These are phyloP conservation scores for Myriosclerotinia duriaeana DNA, from an alignment of 2,329 filamentous ascomycete genomes.

Conservation along the genomic window DNA sequence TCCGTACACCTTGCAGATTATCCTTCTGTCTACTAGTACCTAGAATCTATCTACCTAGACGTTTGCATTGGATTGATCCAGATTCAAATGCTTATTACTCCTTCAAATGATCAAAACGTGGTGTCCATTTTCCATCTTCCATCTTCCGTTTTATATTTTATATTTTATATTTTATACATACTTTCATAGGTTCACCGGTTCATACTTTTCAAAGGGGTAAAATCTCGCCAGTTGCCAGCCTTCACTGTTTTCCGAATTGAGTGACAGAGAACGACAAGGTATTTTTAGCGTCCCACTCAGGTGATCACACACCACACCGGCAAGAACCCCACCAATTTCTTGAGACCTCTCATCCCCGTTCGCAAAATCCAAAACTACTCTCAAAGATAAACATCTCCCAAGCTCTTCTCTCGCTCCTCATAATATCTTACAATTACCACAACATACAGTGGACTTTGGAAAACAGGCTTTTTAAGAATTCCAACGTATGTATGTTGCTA, in stretches of 20 bases:
- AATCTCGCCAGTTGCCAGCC: slow-evolving; percentile 13
- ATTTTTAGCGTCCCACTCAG: slow-evolving; percentile 23
- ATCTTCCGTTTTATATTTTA: too few species aligned
- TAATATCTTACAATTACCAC: slow-evolving; percentile 19
- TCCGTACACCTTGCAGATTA: neutral
- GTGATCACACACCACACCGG: slow-evolving; percentile 25
- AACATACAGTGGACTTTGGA: slow-evolving; percentile 6
- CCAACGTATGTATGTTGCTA: slow-evolving; percentile 11
- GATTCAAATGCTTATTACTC: too few species aligned
- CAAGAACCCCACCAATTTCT: slow-evolving; percentile 28
- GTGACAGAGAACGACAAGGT: slow-evolving; percentile 13
- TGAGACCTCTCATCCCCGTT: slow-evolving; percentile 20
- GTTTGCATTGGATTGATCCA: too few species aligned
- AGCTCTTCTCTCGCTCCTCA: slow-evolving; percentile 16
- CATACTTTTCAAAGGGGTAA: slow-evolving; percentile 13
- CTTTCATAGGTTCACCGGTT: too few species aligned
- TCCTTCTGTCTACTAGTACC: slow-evolving; percentile 10
- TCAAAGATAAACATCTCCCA: slow-evolving; percentile 28
- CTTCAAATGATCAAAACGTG: too few species aligned
- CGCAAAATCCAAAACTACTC: slow-evolving; percentile 25
- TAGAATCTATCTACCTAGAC: too few species aligned
- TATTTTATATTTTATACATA: too few species aligned
- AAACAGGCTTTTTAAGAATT: slow-evolving; percentile 11
- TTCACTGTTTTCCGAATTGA: slow-evolving; percentile 1
- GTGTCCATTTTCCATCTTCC: too few species aligned